phyloP scores from a whole-genome alignment of 2,329 filamentous ascomycete species.

The Teratosphaeria zuluensis region DNA sequence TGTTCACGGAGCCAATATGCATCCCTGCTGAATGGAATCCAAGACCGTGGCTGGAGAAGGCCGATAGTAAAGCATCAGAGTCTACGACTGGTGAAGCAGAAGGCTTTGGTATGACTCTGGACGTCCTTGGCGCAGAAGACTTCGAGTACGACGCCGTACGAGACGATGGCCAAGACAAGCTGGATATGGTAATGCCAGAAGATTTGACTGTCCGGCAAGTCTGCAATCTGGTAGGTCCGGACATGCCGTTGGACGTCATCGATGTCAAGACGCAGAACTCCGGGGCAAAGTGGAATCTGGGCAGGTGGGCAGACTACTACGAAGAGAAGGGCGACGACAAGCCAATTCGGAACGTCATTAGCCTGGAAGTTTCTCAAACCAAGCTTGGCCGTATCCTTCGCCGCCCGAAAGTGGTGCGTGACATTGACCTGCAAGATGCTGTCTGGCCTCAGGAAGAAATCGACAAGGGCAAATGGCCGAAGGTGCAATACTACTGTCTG shows the following conservation, averaged over 20 bases:
- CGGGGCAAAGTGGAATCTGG: slow-evolving; percentile 55
- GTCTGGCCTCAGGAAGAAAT: slow-evolving; percentile 46
- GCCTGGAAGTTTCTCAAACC: slow-evolving; percentile 57
- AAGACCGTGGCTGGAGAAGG: slow-evolving; percentile 31
- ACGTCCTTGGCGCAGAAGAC: slow-evolving; percentile 25
- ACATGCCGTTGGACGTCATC: slow-evolving; percentile 56
- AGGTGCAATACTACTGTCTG: slow-evolving; percentile 59
- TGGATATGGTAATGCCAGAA: slow-evolving; percentile 60
- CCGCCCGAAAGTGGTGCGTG: slow-evolving; percentile 54
- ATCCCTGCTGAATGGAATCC: slow-evolving; percentile 54
- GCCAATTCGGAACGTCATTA: slow-evolving; percentile 59
- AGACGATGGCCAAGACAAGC: slow-evolving; percentile 54
- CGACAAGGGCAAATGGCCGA: slow-evolving; percentile 48
- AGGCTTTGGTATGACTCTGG: slow-evolving; percentile 19
- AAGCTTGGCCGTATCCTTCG: slow-evolving; percentile 52
- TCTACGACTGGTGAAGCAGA: slow-evolving; percentile 2
- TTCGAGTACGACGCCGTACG: slow-evolving; percentile 40
- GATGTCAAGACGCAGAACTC: slow-evolving; percentile 61
- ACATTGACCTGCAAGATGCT: slow-evolving; percentile 48
- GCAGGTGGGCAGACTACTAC: slow-evolving; percentile 58
- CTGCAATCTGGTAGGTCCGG: slow-evolving; percentile 53
- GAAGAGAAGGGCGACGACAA: slow-evolving; percentile 52
- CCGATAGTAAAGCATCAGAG: background rate
- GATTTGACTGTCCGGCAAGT: slow-evolving; percentile 54
- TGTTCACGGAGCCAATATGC: slow-evolving; percentile 58